Evolutionary conservation across 768 basidiomycete genomes (phyloP), one percentile per base, ranked within the genome.

Genomic region (Boletus sp.): DNA sequence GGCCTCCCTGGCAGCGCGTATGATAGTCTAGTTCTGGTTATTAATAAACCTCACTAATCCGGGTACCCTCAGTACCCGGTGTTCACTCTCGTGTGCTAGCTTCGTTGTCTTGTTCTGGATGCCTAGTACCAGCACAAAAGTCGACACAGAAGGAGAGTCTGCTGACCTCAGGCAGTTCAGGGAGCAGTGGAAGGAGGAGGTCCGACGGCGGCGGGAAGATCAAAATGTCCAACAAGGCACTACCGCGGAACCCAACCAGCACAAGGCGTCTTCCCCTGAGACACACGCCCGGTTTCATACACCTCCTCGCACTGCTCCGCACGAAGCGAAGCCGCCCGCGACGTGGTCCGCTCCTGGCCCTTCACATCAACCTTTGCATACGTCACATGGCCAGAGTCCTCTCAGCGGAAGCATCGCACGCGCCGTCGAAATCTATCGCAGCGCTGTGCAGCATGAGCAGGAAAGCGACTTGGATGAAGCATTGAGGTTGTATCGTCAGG

Each of bases 381-480:
- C 62, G 2, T 70, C 69, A 11, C 57, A 64, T 25, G 54, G 66
- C n/a, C 67, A 68, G 17, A 57, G 63, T 47, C 42, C 63, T 48
- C 63, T 75, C 48, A 74, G 75, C 33, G 70, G 65, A 9, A 62
- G 41, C 19, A 72, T 82, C 29, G 64, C 67, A 40, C 72, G 66
- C 44, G 90, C 90, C 5, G 72, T 92, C 42, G 79, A 79, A 9
- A 60, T 85, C 13, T 97, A 96, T 68, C 72, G 79, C 29, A 76
- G 72, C 19, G 93, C 93, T 9, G 78, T 93, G 30, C 76, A 82
- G 37, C 76, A 80, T 43, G 93, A 97, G 68, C 87, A 90, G 65
- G 73, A 72, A 41, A 83, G 91, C 37, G 74, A 87, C 55, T 74
- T 92, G 46, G 88, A 93, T 58, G 82, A 87, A 33, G 93, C 93